phyloP scores from a whole-genome alignment of 371 early-diverging fungal genomes.

The Lichtheimia ramosa region DNA sequence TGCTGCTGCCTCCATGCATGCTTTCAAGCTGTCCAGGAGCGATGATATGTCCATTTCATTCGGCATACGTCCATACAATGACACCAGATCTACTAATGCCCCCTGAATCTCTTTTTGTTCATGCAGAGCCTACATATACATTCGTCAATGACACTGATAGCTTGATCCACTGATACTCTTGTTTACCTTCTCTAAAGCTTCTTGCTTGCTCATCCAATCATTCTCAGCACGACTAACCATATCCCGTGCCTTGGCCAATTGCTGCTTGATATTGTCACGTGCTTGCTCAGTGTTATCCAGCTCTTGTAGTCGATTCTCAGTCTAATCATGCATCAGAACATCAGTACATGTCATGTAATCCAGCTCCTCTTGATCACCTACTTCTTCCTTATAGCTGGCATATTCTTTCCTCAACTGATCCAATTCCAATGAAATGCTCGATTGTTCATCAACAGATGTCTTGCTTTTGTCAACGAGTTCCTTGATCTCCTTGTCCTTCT shows the following conservation, averaged over 20 bases:
- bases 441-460: not conserved
- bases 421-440: not conserved
- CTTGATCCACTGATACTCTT: no score
- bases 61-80: not conserved
- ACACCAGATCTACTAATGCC: not conserved
- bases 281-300: constrained; percentile 38
- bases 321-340: constrained; percentile 13
- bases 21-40: constrained; percentile 7
- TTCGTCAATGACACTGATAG: no score
- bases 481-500: not conserved
- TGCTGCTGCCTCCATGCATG: constrained; percentile 1
- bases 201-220: constrained; percentile 48
- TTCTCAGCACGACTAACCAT: constrained; percentile 56
- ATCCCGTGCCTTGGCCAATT: constrained; percentile 44
- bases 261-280: constrained; percentile 40
- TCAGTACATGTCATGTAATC: not conserved
- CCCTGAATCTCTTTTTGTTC: not conserved
- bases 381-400: not conserved
- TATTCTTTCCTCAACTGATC: not conserved
- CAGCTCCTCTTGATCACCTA: not conserved
- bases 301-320: constrained; percentile 19
- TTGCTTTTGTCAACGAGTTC: not conserved
- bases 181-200: constrained; percentile 25
- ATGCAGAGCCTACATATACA: not conserved
- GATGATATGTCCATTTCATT: constrained; percentile 6